Evolutionary conservation across 306 rosid genomes (phyloP).

Genomic region (Dryas drummondii): DNA sequence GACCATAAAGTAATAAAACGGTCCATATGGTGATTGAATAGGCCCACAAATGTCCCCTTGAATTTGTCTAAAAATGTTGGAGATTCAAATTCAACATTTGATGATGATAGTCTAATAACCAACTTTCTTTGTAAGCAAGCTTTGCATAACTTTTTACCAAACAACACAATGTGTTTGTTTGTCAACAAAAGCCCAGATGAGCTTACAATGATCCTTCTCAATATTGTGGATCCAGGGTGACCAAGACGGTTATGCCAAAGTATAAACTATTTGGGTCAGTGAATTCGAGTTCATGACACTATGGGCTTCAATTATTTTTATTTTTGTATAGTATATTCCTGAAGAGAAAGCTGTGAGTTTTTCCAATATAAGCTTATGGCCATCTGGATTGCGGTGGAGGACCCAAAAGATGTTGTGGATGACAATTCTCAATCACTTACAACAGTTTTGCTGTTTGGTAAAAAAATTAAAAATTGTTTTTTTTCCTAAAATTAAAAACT

Average conservation of each 20-base stretch:
- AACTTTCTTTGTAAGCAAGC: neutral
- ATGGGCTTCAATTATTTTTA: neutral
- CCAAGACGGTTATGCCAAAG: neutral
- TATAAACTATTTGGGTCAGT: neutral
- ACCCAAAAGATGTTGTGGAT: neutral
- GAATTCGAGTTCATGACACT: neutral
- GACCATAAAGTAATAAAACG: no score
- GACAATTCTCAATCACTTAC: no score
- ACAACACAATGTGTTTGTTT: neutral
- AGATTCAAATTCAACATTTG: neutral
- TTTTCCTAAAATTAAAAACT: no score
- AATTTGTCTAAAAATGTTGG: neutral
- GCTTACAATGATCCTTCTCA: neutral
- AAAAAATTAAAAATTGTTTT: no score
- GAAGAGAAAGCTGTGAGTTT: neutral
- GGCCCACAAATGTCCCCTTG: constrained; percentile 1
- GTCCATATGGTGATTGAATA: neutral
- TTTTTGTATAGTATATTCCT: neutral
- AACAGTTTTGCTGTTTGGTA: no score
- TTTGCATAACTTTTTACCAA: neutral
- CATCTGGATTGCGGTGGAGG: no score
- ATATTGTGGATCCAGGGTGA: neutral
- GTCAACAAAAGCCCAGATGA: neutral
- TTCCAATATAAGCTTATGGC: neutral
- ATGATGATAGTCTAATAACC: neutral